Conservation (phyloP, 2,329 filamentous ascomycete species). For the Anisogramma anomala region DNA sequence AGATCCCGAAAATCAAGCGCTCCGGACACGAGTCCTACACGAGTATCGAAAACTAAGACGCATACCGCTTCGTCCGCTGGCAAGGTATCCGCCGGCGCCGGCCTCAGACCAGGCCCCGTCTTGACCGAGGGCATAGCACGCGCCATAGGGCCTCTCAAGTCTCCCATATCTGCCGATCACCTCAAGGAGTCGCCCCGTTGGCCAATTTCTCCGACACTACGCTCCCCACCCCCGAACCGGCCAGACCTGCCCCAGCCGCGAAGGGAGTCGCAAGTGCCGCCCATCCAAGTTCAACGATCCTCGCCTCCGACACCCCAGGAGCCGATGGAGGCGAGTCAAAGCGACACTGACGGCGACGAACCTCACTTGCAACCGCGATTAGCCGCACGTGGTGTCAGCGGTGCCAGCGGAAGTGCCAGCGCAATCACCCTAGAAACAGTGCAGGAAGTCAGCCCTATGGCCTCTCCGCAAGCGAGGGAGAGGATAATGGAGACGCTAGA, state of each 20-base stretch:
- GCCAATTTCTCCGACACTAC: slow-evolving; percentile 66
- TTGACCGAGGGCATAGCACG: slow-evolving; percentile 50
- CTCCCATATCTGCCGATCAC: slow-evolving; percentile 34
- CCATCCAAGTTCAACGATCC: slow-evolving; percentile 42
- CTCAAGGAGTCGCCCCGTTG: slow-evolving; percentile 53
- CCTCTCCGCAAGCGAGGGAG: slow-evolving; percentile 45
- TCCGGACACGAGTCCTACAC: slow-evolving; percentile 52
- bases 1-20: slow-evolving; percentile 55
- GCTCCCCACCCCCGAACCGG: slow-evolving; percentile 57
- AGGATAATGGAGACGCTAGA: slow-evolving; percentile 35
- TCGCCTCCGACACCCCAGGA: slow-evolving; percentile 33
- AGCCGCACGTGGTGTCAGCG: slow-evolving; percentile 47
- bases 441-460: slow-evolving; percentile 73
- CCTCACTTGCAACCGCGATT: slow-evolving; percentile 39
- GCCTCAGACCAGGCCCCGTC: slow-evolving; percentile 52
- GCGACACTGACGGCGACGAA: slow-evolving; percentile 45
- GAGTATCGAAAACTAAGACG: slow-evolving; percentile 37
- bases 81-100: slow-evolving; percentile 57
- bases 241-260: slow-evolving; percentile 31
- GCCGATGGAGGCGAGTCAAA: slow-evolving; percentile 26
- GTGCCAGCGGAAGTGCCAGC: slow-evolving; percentile 34
- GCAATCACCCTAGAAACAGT: slow-evolving; percentile 72
- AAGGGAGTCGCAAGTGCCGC: slow-evolving; percentile 38
- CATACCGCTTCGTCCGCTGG: slow-evolving; percentile 52
- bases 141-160: slow-evolving; percentile 54